Percentiles rank a stretch among this genome's conserved stretches.
Evolutionary conservation across 345 rosid genomes (phyloP).

Genomic region (Brassica juncea): DNA sequence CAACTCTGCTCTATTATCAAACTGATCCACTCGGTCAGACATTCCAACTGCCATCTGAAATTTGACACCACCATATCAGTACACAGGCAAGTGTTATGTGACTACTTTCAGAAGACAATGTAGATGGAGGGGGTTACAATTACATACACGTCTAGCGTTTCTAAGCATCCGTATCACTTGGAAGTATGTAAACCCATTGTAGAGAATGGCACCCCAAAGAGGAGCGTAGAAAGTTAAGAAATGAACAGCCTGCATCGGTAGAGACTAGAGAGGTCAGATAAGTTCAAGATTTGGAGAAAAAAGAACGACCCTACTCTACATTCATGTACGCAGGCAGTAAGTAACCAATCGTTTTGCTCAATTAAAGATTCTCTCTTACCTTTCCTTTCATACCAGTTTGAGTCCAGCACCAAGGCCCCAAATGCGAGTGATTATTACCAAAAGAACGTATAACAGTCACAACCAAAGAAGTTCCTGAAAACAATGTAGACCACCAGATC

Average conservation of each 20-base stretch:
- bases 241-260: constrained; percentile 74
- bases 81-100: not conserved
- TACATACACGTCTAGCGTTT: constrained; percentile 85
- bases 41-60: constrained; percentile 96
- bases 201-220: constrained; percentile 95
- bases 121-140: constrained; percentile 10
- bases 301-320: constrained; percentile 3
- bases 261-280: not conserved
- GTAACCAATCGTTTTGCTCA: not conserved
- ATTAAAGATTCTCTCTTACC: constrained; percentile 45
- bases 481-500: constrained; percentile 17
- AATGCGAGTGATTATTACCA: constrained; percentile 74
- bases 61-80: constrained; percentile 19
- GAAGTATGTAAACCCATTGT: constrained; percentile 87
- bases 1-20: constrained; percentile 65
- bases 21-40: constrained; percentile 70
- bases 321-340: not conserved
- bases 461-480: constrained; percentile 74
- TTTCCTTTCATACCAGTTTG: constrained; percentile 82
- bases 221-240: constrained; percentile 87
- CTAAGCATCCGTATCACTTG: constrained; percentile 96
- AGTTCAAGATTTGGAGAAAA: constrained; percentile 7
- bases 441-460: constrained; percentile 82
- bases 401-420: constrained; percentile 81
- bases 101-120: not conserved